Base-by-base conservation (phyloP, 805 yeast species). In the Ogataea sp. region DNA sequence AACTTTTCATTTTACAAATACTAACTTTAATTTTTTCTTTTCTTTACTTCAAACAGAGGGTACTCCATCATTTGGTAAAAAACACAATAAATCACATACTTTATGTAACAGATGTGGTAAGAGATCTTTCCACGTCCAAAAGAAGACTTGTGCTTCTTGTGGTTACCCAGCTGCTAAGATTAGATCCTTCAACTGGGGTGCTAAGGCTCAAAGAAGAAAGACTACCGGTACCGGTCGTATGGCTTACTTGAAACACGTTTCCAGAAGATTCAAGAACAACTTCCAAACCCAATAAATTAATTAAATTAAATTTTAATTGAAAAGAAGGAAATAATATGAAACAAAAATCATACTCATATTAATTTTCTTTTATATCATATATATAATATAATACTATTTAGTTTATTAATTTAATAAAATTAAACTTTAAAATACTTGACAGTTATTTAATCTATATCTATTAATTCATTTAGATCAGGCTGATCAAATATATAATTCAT, bases 191-290 rank as follows among this genome's bases (percentile, higher is more conserved):
- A 93, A 93, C 96, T 93, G 98, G 98, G 96, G 94, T 71, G 73
- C 74, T 58, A 93, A 93, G 84, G 96, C 97, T 67, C 86, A 89
- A 83, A 88, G 98, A 87, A 88, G 98, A 86, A 83, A 84, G 73
- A 93, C 98, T 59, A 89, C 97, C 60, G 98, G 98, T 80, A 81
- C 97, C 70, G 98, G 98, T 75, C 94, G 98, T 78, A 86, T 87
- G 94, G 78, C 89, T 71, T 79, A 90, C 88, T 81, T 93, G 73
- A 93, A 90, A 80, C 82, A 80, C 73, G 95, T 93, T 61, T 74
- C 93, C 59, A 89, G 97, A 82, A 86, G 88, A 79, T 90, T 90
- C 85, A 86, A 89, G 85, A 90, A 90, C 82, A 95, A 88, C 70
- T 93, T 93, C 96, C 96, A 86, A 73, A 68, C 95, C 62, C 57